phyloP scores from a whole-genome alignment of 108 stramenopile genomes.

The Nitzschia sp. region DNA sequence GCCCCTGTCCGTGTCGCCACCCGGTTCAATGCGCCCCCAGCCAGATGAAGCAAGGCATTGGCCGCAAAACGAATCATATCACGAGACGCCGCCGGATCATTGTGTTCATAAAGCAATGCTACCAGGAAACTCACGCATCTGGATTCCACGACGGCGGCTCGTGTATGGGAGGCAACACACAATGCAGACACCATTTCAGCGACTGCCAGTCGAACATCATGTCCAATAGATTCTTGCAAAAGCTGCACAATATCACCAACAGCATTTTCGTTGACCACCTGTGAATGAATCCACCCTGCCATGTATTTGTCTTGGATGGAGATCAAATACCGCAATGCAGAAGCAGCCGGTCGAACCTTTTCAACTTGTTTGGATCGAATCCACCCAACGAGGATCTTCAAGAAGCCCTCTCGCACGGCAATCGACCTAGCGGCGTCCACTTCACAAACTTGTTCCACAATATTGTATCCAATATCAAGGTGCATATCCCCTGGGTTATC shows the following conservation, averaged over 20 bases:
- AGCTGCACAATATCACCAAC: slow-evolving; percentile 51
- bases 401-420: slow-evolving; percentile 59
- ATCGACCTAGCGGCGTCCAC: slow-evolving; percentile 52
- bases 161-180: slow-evolving; percentile 59
- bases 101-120: slow-evolving; percentile 43
- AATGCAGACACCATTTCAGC: slow-evolving; percentile 58
- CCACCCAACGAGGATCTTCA: slow-evolving; percentile 55
- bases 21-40: slow-evolving; percentile 48
- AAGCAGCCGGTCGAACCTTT: slow-evolving; percentile 45
- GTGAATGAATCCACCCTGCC: slow-evolving; percentile 76
- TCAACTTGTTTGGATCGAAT: slow-evolving; percentile 44
- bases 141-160: slow-evolving; percentile 60
- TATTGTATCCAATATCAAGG: slow-evolving; percentile 25
- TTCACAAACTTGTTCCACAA: slow-evolving; percentile 61
- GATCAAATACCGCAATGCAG: slow-evolving; percentile 51
- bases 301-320: slow-evolving; percentile 57
- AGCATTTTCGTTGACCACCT: slow-evolving; percentile 65
- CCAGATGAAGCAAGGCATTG: slow-evolving; percentile 55
- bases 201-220: slow-evolving; percentile 50
- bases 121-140: slow-evolving; percentile 51
- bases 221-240: slow-evolving; percentile 34
- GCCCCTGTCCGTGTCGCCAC: slow-evolving; percentile 16
- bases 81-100: slow-evolving; percentile 16
- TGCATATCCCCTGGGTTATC: slow-evolving; percentile 2
- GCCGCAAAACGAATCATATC: slow-evolving; percentile 51